Percentiles rank a stretch among this genome's conserved stretches.
These are phyloP conservation scores for Aspergillus sp. DNA, from an alignment of 2,329 filamentous ascomycete genomes.

Conservation along the genomic window DNA sequence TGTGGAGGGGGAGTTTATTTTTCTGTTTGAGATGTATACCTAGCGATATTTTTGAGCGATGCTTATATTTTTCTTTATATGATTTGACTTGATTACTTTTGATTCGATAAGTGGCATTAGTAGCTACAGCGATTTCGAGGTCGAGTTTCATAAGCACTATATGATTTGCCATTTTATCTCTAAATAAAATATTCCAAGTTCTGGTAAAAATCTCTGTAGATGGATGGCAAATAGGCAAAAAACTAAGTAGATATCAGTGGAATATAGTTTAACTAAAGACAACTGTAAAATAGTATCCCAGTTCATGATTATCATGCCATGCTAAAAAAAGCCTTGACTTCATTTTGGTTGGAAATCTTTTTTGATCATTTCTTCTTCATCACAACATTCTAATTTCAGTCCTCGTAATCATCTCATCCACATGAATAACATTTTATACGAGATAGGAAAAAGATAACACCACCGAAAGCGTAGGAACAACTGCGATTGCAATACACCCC, in stretches of 20 bases:
- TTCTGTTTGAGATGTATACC: neutral
- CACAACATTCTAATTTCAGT: neutral
- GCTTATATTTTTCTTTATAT: slow-evolving; percentile 1
- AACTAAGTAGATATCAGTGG: too few species aligned
- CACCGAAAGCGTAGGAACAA: slow-evolving; percentile 3
- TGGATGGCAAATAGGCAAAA: too few species aligned
- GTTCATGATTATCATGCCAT: slow-evolving; percentile 24
- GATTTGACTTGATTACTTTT: neutral
- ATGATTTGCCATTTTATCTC: too few species aligned
- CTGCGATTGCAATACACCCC: slow-evolving; percentile 3
- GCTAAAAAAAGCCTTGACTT: slow-evolving; percentile 6
- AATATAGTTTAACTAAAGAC: neutral
- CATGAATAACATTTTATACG: slow-evolving; percentile 1
- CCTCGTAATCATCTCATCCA: neutral
- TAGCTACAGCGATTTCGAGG: too few species aligned
- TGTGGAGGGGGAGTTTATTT: neutral
- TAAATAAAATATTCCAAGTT: too few species aligned
- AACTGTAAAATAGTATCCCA: slow-evolving; percentile 15
- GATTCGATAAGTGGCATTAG: neutral
- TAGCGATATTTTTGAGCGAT: too few species aligned
- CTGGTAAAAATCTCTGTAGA: too few species aligned
- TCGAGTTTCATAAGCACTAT: too few species aligned
- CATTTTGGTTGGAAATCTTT: slow-evolving; percentile 2
- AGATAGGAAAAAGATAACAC: slow-evolving; percentile 14
- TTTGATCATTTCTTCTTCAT: neutral